These are phyloP conservation scores for Claviceps citrina DNA, from an alignment of 2,329 filamentous ascomycete genomes.

Conservation along the genomic window DNA sequence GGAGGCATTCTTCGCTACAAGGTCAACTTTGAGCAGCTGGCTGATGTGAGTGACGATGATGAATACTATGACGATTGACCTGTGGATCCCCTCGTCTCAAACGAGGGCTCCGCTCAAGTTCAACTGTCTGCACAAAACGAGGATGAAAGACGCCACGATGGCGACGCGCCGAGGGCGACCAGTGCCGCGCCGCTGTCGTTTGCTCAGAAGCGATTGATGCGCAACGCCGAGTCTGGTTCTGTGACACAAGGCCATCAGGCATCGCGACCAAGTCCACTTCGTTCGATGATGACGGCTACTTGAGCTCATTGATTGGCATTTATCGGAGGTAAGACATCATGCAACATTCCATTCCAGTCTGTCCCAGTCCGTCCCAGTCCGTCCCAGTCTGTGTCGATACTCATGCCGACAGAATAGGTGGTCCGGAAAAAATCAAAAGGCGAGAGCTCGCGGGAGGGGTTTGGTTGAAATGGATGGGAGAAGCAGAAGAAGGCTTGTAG, in stretches of 20 bases:
- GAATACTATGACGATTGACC: conserved; percentile 94
- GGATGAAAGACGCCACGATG: conserved; percentile 25
- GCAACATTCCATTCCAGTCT: no score
- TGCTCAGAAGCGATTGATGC: conserved; percentile 32
- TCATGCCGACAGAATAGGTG: conserved; percentile 3
- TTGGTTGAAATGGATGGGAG: conserved; percentile 1
- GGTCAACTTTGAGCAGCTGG: conserved; percentile 98
- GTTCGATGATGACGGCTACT: conserved; percentile 49
- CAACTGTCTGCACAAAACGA: conserved; percentile 28
- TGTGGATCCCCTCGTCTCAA: conserved; percentile 68
- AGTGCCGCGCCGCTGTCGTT: conserved; percentile 29
- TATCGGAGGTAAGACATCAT: conserved; percentile 14
- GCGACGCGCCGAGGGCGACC: conserved; percentile 27
- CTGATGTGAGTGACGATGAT: conserved; percentile 83
- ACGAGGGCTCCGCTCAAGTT: conserved; percentile 71
- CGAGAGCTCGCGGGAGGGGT: conserved; percentile 4
- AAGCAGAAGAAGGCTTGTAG: not conserved
- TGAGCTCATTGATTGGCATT: conserved; percentile 27
- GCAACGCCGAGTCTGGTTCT: conserved; percentile 30
- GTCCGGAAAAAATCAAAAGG: conserved; percentile 1
- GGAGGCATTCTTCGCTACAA: conserved; percentile 96
- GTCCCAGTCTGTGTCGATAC: not conserved
- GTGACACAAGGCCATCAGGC: conserved; percentile 31
- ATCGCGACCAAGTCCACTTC: conserved; percentile 51
- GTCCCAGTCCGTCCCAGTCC: not conserved